Evolutionary conservation across 140 eudicot species (phyloP), one percentile per base, ranked within the genome.

Genomic region (Oenanthe javanica): DNA sequence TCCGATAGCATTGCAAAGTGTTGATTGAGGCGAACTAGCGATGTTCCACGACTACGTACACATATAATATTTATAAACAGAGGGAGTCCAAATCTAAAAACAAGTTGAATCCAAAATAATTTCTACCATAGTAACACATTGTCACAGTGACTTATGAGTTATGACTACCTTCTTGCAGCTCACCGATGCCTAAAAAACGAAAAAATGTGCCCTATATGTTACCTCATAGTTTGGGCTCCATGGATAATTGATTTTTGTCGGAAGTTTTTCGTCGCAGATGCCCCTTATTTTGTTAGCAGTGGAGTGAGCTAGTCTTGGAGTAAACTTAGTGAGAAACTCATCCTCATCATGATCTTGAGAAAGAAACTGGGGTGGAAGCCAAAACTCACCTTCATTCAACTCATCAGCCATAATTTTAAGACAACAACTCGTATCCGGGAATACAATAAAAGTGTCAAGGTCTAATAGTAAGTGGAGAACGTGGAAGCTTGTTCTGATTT

Each of bases 311-410:
- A 92, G 4, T 72, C 84, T 82, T 57, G 79, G 84, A 55, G 90
- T 81, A 45, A 94, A 82, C 84, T 86, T 93, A 74, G 82, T 9
- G 15, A 66, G 42, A 4, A 36, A 84, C 19, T 90, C 95, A 1
- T 88, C 89, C 63, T 88, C 93, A 50, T 86, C 97, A 1, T 93
- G 96, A 48, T 89, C 93, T 81, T 94, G 97, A 47, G 84, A 86
- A 4, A 94, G 89, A n/a, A 94, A 89, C 90, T 92, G 89, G 45
- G 96, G 88, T 0, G 96, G 98, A 1, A 94, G 85, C 98, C 97
- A 92, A 77, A 90, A 94, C 94, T 90, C 93, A 1, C 89, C 89
- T 72, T 88, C 91, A 46, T 86, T 90, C 46, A 89, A 50, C 36
- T 89, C 88, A 64, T 90, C 91, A 23, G 96, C 90, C 98, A 94